phyloP scores from a whole-genome alignment of 257 asterid genomes.

The Cynanchum wilfordii region DNA sequence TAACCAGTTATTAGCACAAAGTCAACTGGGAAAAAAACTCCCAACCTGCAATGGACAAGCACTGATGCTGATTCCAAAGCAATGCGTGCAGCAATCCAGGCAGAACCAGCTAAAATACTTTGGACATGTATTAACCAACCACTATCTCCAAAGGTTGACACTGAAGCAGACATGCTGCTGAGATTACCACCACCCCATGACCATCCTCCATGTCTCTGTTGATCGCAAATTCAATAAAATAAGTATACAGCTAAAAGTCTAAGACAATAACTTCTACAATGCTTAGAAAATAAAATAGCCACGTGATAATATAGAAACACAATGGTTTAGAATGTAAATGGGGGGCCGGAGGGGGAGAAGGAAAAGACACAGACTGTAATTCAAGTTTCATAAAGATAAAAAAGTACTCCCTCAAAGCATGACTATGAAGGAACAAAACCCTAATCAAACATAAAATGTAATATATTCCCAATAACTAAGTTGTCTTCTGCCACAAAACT shows the following conservation, averaged over 20 bases:
- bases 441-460: background rate
- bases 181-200: slow-evolving; percentile 98
- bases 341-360: background rate
- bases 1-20: background rate
- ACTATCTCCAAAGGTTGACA: slow-evolving; percentile 92
- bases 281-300: slow-evolving; percentile 5
- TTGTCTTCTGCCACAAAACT: background rate
- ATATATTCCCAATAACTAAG: background rate
- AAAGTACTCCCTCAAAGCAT: background rate
- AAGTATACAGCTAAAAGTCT: slow-evolving; percentile 8
- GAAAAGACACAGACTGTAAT: background rate
- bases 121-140: slow-evolving; percentile 98
- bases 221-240: slow-evolving; percentile 14
- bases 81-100: slow-evolving; percentile 99
- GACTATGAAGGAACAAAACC: background rate
- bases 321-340: background rate
- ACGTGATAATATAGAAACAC: background rate
- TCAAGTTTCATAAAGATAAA: background rate
- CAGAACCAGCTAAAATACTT: slow-evolving; percentile 93
- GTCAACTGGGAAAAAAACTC: background rate
- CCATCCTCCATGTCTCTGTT: slow-evolving; percentile 96
- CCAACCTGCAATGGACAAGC: slow-evolving; percentile 98
- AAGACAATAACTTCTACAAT: background rate
- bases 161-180: slow-evolving; percentile 99
- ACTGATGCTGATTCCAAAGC: slow-evolving; percentile 93